Evolutionary conservation across 768 basidiomycete genomes (phyloP), one percentile per base, ranked within the genome.

Genomic region (Pleurotus ostreatus): DNA sequence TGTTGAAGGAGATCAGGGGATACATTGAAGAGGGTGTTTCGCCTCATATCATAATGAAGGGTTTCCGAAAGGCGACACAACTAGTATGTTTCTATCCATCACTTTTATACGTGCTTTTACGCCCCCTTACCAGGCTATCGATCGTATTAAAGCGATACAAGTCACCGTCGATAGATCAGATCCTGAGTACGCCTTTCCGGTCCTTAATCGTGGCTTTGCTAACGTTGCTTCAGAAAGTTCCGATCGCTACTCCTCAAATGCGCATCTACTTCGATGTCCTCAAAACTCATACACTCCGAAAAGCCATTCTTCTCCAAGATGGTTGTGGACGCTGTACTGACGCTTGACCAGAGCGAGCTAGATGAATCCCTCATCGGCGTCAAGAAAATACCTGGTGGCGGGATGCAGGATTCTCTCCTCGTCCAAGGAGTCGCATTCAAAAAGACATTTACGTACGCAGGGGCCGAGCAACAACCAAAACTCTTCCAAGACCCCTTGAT

Each of bases 201-300:
- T 62, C 18, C 25, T 37, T 9, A 22, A 30, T 44, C 15, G 7
- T 55, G 41, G 40, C 55, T 13, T 44, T 54, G 15, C 56, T 66
- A 52, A 66, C 57, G 34, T 59, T 61, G 53, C 40, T 23, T 5
- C 63, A 98, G 96, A 61, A 84, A 84, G 63, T 97, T 98, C 82
- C 94, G 87, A 47, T 92, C 94, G 59, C 85, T 98, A 20, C 82
- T 98, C 34, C 80, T 97, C 63, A 95, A 97, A 77, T 97, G 94
- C 71, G 97, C 97, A 23, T 88, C 94, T 23, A 99, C 97, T 2
- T 96, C 97, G n/a, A 98, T 98, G 96, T 98, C 97, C 13, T 98
- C 96, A 59, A 99, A 98, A 72, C 84, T 98, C 59, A 98, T 99
- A 64, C 96, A 98, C 70, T 94, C 93, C 12, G 93, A 98, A 74